These are phyloP conservation scores for Irineochytrium annulatum DNA, from an alignment of 192 early-diverging fungal species.

Conservation along the genomic window DNA sequence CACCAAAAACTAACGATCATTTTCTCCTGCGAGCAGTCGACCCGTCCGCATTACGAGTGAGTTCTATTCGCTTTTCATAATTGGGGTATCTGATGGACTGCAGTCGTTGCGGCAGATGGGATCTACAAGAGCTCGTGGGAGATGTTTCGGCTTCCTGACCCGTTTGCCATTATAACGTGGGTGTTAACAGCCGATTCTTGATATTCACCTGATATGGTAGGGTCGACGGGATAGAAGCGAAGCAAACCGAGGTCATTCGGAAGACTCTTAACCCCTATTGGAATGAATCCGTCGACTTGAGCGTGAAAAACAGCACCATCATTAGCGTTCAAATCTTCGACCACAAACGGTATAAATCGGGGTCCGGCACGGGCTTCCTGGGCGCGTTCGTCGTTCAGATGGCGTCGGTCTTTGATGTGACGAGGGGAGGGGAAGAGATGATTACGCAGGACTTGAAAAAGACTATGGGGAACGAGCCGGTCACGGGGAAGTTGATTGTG, in stretches of 20 bases:
- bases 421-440: slow-evolving; percentile 78
- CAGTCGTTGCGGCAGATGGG: slow-evolving; percentile 86
- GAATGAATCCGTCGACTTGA: slow-evolving; percentile 85
- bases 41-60: slow-evolving; percentile 9
- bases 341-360: slow-evolving; percentile 90
- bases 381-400: slow-evolving; percentile 85
- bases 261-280: slow-evolving; percentile 93
- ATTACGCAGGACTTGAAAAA: slow-evolving; percentile 78
- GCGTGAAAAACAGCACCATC: slow-evolving; percentile 68
- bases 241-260: slow-evolving; percentile 81
- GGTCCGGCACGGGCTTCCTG: slow-evolving; percentile 61
- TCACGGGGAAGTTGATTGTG: slow-evolving; percentile 80
- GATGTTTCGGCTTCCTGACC: slow-evolving; percentile 73
- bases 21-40: not conserved
- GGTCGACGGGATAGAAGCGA: slow-evolving; percentile 91
- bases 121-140: not conserved
- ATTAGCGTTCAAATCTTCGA: slow-evolving; percentile 96
- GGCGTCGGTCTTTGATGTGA: slow-evolving; percentile 74
- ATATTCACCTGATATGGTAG: not conserved
- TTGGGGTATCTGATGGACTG: not conserved
- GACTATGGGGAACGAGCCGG: slow-evolving; percentile 70
- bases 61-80: not conserved
- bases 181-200: not conserved
- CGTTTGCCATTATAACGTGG: slow-evolving; percentile 87
- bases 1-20: too few relatives aligned